A percentile compares a stretch with the other conserved stretches of the same genome.
phyloP scores from a whole-genome alignment of 2,329 filamentous ascomycete genomes.

The Leptographium wingfieldii region DNA sequence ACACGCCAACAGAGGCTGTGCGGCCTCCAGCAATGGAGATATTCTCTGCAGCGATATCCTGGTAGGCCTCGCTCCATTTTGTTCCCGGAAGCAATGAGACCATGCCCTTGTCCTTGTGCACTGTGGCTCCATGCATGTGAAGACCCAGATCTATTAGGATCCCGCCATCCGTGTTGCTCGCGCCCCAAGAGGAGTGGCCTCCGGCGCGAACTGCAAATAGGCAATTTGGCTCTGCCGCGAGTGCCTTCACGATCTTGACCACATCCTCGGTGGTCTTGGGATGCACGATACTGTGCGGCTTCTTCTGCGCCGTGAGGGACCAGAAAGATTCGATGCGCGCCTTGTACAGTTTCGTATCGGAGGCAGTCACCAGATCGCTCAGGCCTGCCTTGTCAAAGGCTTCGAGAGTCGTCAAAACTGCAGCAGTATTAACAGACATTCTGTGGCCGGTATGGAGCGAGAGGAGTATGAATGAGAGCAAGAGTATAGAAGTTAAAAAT shows the following conservation, averaged over 20 bases:
- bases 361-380: not conserved
- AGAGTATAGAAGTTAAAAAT: too few species aligned
- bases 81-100: not conserved
- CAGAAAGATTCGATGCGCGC: constrained; percentile 11
- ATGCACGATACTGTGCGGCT: constrained; percentile 1
- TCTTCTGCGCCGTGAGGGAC: not conserved
- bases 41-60: not conserved
- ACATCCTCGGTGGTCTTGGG: constrained; percentile 21
- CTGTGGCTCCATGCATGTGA: constrained; percentile 3
- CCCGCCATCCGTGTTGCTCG: not conserved
- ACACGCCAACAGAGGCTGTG: constrained; percentile 17
- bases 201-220: not conserved
- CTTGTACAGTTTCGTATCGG: not conserved
- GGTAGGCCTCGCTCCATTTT: not conserved
- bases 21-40: constrained; percentile 15
- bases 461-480: too few species aligned
- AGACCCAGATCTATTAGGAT: constrained; percentile 3
- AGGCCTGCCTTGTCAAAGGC: not conserved
- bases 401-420: not conserved
- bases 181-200: not conserved
- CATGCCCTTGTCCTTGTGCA: not conserved
- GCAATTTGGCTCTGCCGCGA: constrained; percentile 10
- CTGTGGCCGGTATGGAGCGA: too few species aligned
- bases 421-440: not conserved
- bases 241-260: constrained; percentile 20